phyloP scores from a whole-genome alignment of 2,329 filamentous ascomycete genomes.

The Gliomastix tumulicola region DNA sequence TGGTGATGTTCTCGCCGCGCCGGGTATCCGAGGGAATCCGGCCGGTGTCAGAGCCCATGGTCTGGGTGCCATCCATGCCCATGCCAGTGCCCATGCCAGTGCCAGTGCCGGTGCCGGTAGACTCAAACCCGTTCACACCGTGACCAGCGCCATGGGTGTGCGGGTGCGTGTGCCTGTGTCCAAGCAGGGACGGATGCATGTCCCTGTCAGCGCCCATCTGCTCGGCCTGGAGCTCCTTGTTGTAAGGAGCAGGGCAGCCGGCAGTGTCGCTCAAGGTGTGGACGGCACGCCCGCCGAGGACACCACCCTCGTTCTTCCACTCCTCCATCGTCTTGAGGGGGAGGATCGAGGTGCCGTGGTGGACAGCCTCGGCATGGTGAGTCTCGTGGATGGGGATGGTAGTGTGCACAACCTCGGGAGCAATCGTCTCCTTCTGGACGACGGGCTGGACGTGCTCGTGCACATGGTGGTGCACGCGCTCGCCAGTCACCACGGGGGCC shows the following conservation, averaged over 20 bases:
- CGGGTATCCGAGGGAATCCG: too few species aligned
- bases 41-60: too few species aligned
- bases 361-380: constrained; percentile 59
- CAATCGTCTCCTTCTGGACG: constrained; percentile 61
- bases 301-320: constrained; percentile 41
- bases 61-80: neutral
- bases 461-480: constrained; percentile 36
- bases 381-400: constrained; percentile 67
- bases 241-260: constrained; percentile 41
- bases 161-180: too few species aligned
- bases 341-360: constrained; percentile 58
- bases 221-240: too few species aligned
- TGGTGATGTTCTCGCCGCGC: too few species aligned
- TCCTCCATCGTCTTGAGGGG: constrained; percentile 59
- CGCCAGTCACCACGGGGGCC: constrained; percentile 16
- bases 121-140: too few species aligned
- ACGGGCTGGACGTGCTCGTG: constrained; percentile 67
- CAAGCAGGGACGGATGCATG: too few species aligned
- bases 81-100: neutral
- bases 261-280: constrained; percentile 50
- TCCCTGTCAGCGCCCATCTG: too few species aligned
- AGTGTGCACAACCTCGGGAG: constrained; percentile 63
- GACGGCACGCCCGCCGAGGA: constrained; percentile 44
- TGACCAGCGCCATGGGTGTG: too few species aligned
- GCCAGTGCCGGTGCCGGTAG: neutral